Base-by-base conservation (phyloP, 139 green algal species). In the Tetraselmis striata region DNA sequence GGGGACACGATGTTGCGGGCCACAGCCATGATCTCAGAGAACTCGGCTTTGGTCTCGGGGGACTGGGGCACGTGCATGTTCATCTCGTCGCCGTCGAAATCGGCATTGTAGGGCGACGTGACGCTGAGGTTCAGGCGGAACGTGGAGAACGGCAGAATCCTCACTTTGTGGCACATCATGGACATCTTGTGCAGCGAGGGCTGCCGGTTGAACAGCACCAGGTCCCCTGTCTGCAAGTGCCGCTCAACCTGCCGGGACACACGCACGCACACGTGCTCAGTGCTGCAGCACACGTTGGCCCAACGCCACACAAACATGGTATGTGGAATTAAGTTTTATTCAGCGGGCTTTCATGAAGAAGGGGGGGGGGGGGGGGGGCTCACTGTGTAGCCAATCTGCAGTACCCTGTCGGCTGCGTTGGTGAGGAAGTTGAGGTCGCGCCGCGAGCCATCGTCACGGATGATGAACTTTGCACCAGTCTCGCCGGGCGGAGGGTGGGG, bases 71-170 rank as follows among this genome's bases (percentile, higher is more conserved):
- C 91, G 89, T 99, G 97, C 97, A 99, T 99, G 94, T 99, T 99
- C 97, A 99, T 99, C 90, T 99, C 97, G 84, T 99, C 97, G 27
- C 97, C 97, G 83, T 99, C 97, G 89, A 99, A 99, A 87, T 99
- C 97, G 77, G 97, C 97, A 88, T 99, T 99, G 94, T 99, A 99
- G n/a, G 97, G 97, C 32, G 94, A 95, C 1, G 97, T 99, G 67
- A 99, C 97, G 11, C 90, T 93, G 27, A 99, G 90, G 88, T 98
- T 98, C 32, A 98, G 89, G 24, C 95, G 88, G 85, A 96, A 97
- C 11, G 95, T 97, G 75, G 91, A 96, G 88, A 95, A 97, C 24
- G 94, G 95, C 89, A 99, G 91, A 87, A 99, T 96, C 31, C 89
- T 89, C 75, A 98, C 92, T 26, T 88, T 87, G 86, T 98, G 94